Conservation (phyloP, 495 filamentous ascomycete species). For the Friedmanniomyces simplex region DNA sequence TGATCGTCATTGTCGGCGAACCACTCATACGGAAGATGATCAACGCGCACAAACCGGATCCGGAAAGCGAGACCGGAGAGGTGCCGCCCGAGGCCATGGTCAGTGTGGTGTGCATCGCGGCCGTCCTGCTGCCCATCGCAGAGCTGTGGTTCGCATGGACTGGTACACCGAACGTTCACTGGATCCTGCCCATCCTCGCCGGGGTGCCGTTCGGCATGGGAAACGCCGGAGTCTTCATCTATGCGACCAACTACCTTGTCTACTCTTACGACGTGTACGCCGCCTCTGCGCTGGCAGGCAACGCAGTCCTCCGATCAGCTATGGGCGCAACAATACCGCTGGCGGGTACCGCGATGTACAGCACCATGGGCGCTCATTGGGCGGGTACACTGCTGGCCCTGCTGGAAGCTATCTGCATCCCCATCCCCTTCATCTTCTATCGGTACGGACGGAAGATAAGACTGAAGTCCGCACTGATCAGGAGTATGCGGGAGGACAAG, state of each 20-base stretch:
- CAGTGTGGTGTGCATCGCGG: slow-evolving; percentile 57
- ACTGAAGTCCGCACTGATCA: slow-evolving; percentile 52
- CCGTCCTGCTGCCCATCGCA: slow-evolving; percentile 56
- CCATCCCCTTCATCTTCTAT: slow-evolving; percentile 74
- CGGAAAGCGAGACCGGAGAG: slow-evolving; percentile 46
- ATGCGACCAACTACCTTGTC: slow-evolving; percentile 67
- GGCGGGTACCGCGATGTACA: slow-evolving; percentile 63
- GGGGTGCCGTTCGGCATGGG: slow-evolving; percentile 73
- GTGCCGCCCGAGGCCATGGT: slow-evolving; percentile 65
- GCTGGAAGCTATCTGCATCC: slow-evolving; percentile 57
- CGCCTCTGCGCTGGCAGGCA: slow-evolving; percentile 67
- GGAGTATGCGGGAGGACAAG: slow-evolving; percentile 59
- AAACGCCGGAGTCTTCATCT: slow-evolving; percentile 70
- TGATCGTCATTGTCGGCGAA: slow-evolving; percentile 54
- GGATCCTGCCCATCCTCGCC: slow-evolving; percentile 61
- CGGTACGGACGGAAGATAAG: slow-evolving; percentile 62
- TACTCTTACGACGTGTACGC: slow-evolving; percentile 68
- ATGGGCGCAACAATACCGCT: slow-evolving; percentile 65
- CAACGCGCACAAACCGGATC: slow-evolving; percentile 56
- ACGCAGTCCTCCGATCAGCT: slow-evolving; percentile 56
- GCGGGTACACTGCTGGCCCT: slow-evolving; percentile 64
- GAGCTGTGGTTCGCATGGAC: slow-evolving; percentile 79
- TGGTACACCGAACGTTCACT: slow-evolving; percentile 59
- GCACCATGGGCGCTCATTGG: slow-evolving; percentile 61
- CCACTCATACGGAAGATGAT: slow-evolving; percentile 65